Conservation (phyloP, 2,329 filamentous ascomycete genomes). For the Pseudopyricularia cyperi region DNA sequence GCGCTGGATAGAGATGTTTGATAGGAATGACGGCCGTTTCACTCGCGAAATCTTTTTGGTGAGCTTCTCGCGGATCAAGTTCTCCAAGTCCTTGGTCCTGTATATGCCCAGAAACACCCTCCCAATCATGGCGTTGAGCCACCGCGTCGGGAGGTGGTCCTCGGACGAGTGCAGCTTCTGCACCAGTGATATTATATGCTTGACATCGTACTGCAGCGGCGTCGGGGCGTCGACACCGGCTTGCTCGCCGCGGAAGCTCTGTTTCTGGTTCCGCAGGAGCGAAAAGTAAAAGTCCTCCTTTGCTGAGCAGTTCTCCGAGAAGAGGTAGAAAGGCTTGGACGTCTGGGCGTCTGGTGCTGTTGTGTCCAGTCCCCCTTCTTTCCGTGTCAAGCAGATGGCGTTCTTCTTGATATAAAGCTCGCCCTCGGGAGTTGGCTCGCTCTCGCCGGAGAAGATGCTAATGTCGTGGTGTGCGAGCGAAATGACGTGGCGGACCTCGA, state of each 20-base stretch:
- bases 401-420: slow-evolving; percentile 95
- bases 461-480: slow-evolving; percentile 81
- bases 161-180: slow-evolving; percentile 85
- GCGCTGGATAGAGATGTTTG: slow-evolving; percentile 65
- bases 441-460: slow-evolving; percentile 70
- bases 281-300: slow-evolving; percentile 99
- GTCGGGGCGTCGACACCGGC: slow-evolving; percentile 40
- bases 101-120: slow-evolving; percentile 81
- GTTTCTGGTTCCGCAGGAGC: slow-evolving; percentile 71
- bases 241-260: slow-evolving; percentile 39
- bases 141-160: slow-evolving; percentile 79
- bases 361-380: slow-evolving; percentile 37
- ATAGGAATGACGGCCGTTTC: slow-evolving; percentile 82
- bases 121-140: slow-evolving; percentile 86
- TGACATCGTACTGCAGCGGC: slow-evolving; percentile 66
- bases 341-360: slow-evolving; percentile 41
- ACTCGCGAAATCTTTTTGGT: slow-evolving; percentile 93
- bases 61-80: slow-evolving; percentile 70
- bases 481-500: slow-evolving; percentile 93
- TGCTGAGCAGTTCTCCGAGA: slow-evolving; percentile 87
- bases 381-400: slow-evolving; percentile 68
- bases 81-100: slow-evolving; percentile 69
- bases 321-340: slow-evolving; percentile 82
- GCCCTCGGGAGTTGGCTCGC: slow-evolving; percentile 61
- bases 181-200: slow-evolving; percentile 79